Conservation (phyloP, 805 yeast genomes). For the Saturnispora galanensis region DNA sequence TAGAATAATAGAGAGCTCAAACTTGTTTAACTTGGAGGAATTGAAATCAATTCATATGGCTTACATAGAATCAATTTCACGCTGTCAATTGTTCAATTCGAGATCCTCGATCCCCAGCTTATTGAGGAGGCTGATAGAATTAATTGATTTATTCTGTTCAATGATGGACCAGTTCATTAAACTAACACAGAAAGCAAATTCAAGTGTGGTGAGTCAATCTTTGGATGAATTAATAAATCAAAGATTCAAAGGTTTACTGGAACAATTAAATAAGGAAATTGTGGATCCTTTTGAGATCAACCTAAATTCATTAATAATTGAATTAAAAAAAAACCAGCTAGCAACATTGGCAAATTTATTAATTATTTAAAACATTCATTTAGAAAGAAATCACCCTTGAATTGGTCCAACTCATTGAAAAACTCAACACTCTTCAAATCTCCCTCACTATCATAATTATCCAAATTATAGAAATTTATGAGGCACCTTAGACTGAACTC, state of each 20-base stretch:
- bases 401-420: slow-evolving; percentile 12
- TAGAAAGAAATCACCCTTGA: slow-evolving; percentile 30
- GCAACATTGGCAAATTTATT: slow-evolving; percentile 34
- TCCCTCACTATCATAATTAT: slow-evolving; percentile 41
- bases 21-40: slow-evolving; percentile 38
- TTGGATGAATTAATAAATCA: slow-evolving; percentile 16
- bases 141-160: slow-evolving; percentile 5
- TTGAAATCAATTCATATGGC: slow-evolving; percentile 28
- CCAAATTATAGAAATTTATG: slow-evolving; percentile 63
- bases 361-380: slow-evolving; percentile 8
- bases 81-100: slow-evolving; percentile 21
- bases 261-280: slow-evolving; percentile 31
- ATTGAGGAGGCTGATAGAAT: slow-evolving; percentile 3
- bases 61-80: slow-evolving; percentile 29
- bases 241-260: slow-evolving; percentile 30
- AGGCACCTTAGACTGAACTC: slow-evolving; percentile 77
- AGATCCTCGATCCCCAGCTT: slow-evolving; percentile 11
- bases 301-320: slow-evolving; percentile 16
- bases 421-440: slow-evolving; percentile 14
- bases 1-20: slow-evolving; percentile 15
- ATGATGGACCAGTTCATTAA: slow-evolving; percentile 1
- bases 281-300: slow-evolving; percentile 34
- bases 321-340: slow-evolving; percentile 18
- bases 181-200: not conserved
- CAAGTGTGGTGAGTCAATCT: slow-evolving; percentile 10